These are phyloP conservation scores for Gossypium mustelinum DNA, from an alignment of 345 rosid genomes.

Conservation along the genomic window DNA sequence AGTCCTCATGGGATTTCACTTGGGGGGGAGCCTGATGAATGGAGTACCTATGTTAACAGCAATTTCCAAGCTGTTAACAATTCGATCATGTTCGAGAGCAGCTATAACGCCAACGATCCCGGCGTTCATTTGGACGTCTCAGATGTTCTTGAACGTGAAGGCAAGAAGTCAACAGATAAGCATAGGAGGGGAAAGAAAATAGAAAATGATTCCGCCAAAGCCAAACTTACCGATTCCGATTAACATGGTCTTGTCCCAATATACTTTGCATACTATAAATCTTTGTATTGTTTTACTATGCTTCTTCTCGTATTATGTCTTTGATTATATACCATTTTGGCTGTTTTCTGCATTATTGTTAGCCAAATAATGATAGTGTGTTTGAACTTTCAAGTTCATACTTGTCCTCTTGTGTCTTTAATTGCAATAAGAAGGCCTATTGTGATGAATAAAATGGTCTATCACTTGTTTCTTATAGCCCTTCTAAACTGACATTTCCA, in stretches of 20 bases:
- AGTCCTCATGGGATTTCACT: constrained; percentile 9
- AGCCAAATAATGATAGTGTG: background rate
- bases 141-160: constrained; percentile 29
- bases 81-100: constrained; percentile 70
- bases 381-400: background rate
- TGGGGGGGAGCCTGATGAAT: constrained; percentile 38
- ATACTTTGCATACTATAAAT: background rate
- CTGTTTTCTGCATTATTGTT: constrained; percentile 2
- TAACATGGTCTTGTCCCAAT: constrained; percentile 6
- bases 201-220: constrained; percentile 21
- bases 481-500: background rate
- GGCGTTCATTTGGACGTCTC: constrained; percentile 81
- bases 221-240: constrained; percentile 10
- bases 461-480: background rate
- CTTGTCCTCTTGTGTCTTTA: background rate
- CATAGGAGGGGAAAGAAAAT: constrained; percentile 24
- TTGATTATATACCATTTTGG: background rate
- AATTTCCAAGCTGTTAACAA: constrained; percentile 89
- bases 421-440: background rate
- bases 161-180: constrained; percentile 21
- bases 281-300: constrained; percentile 3
- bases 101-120: constrained; percentile 71
- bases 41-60: constrained; percentile 73
- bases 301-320: background rate
- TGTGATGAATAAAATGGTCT: background rate